These are phyloP conservation scores for Kwoniella bestiolae DNA, from an alignment of 768 basidiomycete species.

Conservation along the genomic window DNA sequence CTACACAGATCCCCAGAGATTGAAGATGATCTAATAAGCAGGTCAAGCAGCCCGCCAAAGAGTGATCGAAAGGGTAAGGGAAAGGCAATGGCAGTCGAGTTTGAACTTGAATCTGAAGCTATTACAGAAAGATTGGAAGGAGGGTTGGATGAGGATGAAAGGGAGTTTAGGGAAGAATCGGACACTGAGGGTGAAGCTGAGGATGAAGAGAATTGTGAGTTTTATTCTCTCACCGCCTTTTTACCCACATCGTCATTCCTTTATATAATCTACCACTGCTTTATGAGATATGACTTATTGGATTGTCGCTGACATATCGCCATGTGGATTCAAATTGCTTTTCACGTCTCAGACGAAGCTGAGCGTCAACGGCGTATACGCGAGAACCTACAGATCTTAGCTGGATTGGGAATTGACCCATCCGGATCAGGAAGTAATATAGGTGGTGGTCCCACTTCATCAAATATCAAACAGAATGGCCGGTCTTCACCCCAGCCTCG, in stretches of 20 bases:
- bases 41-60: not conserved
- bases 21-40: not conserved
- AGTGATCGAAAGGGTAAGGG: constrained; percentile 12
- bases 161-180: constrained; percentile 2
- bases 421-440: not conserved
- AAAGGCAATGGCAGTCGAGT: not conserved
- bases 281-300: too few relatives aligned
- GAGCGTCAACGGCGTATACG: constrained; percentile 36
- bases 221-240: not conserved
- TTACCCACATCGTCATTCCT: too few relatives aligned
- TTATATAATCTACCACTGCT: too few relatives aligned
- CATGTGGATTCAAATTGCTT: constrained; percentile 17
- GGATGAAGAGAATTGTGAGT: constrained; percentile 27
- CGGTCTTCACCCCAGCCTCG: not conserved
- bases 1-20: not conserved
- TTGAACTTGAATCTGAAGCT: not conserved
- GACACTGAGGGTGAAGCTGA: constrained; percentile 14
- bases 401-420: constrained; percentile 25
- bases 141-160: constrained; percentile 8
- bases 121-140: not conserved
- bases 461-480: not conserved
- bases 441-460: not conserved
- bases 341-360: constrained; percentile 36
- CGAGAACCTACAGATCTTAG: constrained; percentile 37
- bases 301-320: not conserved